Conservation (phyloP, 106 monocot species). For the Allium fistulosum region DNA sequence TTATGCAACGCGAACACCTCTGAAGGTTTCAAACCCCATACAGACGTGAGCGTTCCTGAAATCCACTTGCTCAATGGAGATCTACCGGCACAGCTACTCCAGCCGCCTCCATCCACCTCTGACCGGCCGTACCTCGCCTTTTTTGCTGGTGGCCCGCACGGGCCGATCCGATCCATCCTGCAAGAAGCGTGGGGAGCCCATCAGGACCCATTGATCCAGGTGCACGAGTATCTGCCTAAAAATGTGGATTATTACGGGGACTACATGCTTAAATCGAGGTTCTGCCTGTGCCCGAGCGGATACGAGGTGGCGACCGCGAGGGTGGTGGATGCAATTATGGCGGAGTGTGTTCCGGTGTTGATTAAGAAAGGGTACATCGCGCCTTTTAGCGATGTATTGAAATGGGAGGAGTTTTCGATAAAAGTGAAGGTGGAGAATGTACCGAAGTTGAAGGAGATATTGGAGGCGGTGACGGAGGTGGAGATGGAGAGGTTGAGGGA, state of each 20-base stretch:
- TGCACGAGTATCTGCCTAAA: constrained; percentile 33
- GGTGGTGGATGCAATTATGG: constrained; percentile 57
- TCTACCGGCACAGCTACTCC: constrained; percentile 20
- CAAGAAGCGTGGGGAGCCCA: constrained; percentile 38
- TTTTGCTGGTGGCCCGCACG: constrained; percentile 63
- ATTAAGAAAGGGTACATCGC: constrained; percentile 40
- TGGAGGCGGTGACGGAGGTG: constrained; percentile 20
- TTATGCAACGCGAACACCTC: constrained; percentile 71
- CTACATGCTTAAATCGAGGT: constrained; percentile 35
- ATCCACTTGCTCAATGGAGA: constrained; percentile 54
- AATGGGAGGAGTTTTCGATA: constrained; percentile 63
- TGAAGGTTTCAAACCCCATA: constrained; percentile 43
- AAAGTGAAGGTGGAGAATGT: constrained; percentile 29
- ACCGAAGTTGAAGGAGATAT: constrained; percentile 39
- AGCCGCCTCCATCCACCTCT: constrained; percentile 6
- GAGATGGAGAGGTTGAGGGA: constrained; percentile 35
- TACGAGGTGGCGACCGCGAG: constrained; percentile 76
- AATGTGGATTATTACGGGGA: constrained; percentile 33
- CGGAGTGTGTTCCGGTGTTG: constrained; percentile 59
- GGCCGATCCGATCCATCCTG: constrained; percentile 46
- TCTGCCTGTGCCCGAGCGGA: constrained; percentile 79
- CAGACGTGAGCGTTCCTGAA: constrained; percentile 62
- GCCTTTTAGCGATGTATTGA: constrained; percentile 59
- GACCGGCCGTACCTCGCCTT: constrained; percentile 42
- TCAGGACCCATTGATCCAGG: constrained; percentile 25